A percentile compares a stretch with the other conserved stretches of the same genome.
Conservation (phyloP, 305 asterid genomes). For the Plantago rigida region DNA sequence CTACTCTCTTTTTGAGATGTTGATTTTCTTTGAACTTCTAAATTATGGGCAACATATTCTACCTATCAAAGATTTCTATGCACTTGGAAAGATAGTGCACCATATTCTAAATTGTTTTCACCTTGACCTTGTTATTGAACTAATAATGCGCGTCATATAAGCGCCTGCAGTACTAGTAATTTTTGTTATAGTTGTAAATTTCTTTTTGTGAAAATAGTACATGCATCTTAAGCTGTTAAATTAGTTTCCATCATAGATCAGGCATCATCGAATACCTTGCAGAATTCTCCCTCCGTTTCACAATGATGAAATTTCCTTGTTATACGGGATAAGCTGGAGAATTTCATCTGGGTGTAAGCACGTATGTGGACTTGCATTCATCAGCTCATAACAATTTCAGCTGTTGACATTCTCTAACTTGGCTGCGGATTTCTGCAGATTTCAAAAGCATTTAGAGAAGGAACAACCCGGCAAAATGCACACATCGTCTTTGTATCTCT, state of each 20-base stretch:
- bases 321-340: no score
- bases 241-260: no score
- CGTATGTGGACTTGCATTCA: no score
- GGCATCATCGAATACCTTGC: no score
- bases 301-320: no score
- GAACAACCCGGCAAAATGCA: constrained; percentile 98
- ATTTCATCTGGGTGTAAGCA: no score
- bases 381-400: constrained; percentile 2
- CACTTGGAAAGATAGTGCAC: not conserved
- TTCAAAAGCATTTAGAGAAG: constrained; percentile 98
- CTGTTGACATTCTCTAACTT: constrained; percentile 24
- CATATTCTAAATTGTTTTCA: not conserved
- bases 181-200: no score
- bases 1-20: not conserved
- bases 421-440: constrained; percentile 44
- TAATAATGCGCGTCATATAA: not conserved
- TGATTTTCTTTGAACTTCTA: constrained; percentile 5
- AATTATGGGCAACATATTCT: constrained; percentile 7
- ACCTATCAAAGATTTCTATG: not conserved
- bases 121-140: not conserved
- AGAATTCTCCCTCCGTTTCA: no score
- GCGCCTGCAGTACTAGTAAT: constrained; percentile 2
- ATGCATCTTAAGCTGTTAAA: no score
- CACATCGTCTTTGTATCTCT: constrained; percentile 94
- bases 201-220: no score